Percentiles rank a stretch among this genome's conserved stretches.
Evolutionary conservation across 2,329 filamentous ascomycete species (phyloP).

Genomic region (Colletotrichum plurivorum): DNA sequence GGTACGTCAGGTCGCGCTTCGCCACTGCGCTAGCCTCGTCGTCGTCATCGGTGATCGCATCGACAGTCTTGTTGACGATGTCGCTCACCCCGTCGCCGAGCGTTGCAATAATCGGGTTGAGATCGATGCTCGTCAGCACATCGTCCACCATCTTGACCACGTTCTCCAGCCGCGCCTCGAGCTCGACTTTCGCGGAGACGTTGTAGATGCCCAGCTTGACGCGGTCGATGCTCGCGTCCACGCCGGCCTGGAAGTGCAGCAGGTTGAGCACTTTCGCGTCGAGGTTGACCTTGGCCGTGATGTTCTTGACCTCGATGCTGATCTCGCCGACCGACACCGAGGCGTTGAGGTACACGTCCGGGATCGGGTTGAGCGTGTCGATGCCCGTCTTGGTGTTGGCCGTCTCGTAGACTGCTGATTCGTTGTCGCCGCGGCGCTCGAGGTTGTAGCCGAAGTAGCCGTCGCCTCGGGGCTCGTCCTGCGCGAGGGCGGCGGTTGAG

Average conservation of each 20-base stretch:
- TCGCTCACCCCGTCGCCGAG: conserved; percentile 64
- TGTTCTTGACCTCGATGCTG: conserved; percentile 70
- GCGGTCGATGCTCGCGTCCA: conserved; percentile 70
- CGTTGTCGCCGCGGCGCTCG: conserved; percentile 63
- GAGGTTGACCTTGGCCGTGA: conserved; percentile 73
- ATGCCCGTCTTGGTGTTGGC: conserved; percentile 61
- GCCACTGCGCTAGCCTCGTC: conserved; percentile 27
- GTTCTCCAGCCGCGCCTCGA: conserved; percentile 73
- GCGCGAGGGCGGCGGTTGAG: conserved; percentile 49
- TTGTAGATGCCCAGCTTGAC: conserved; percentile 71
- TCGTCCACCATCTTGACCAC: conserved; percentile 72
- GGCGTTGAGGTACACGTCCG: conserved; percentile 74
- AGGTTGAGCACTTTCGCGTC: conserved; percentile 71
- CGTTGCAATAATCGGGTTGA: conserved; percentile 72
- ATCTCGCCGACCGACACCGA: conserved; percentile 71
- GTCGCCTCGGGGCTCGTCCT: conserved; percentile 45
- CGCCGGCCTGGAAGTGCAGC: conserved; percentile 72
- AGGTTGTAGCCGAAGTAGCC: conserved; percentile 72
- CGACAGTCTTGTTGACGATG: conserved; percentile 57
- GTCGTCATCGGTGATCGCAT: conserved; percentile 36
- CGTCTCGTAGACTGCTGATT: conserved; percentile 68
- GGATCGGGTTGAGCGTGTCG: conserved; percentile 58
- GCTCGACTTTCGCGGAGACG: conserved; percentile 69
- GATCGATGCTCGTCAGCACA: conserved; percentile 70
- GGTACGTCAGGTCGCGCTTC: conserved; percentile 54